Conservation (phyloP, 2,329 filamentous ascomycete genomes). For the Trichophyton schoenleinii region DNA sequence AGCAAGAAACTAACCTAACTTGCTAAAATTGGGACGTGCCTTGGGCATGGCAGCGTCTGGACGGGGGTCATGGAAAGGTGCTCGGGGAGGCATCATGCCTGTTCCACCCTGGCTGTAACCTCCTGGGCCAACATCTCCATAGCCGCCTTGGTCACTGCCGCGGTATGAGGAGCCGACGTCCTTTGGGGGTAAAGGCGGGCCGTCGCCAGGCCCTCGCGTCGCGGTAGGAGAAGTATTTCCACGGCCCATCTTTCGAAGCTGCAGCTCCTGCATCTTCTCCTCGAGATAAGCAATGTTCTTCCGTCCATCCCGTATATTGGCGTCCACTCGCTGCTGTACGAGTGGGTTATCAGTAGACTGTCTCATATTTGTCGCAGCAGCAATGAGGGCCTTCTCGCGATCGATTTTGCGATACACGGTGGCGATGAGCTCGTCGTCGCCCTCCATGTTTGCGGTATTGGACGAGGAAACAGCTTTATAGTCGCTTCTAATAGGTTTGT, state of each 20-base stretch:
- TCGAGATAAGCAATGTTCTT: constrained; percentile 94
- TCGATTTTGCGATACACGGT: constrained; percentile 96
- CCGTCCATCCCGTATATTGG: constrained; percentile 84
- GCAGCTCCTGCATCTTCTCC: constrained; percentile 76
- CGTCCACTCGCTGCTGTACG: constrained; percentile 80
- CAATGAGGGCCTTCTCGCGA: constrained; percentile 89
- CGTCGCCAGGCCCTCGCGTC: constrained; percentile 33
- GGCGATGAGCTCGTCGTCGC: constrained; percentile 52
- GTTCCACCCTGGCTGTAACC: constrained; percentile 49
- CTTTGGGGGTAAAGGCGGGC: constrained; percentile 55
- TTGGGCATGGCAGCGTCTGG: constrained; percentile 58
- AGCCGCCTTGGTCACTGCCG: constrained; percentile 47
- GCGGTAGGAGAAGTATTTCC: constrained; percentile 33
- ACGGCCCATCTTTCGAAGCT: constrained; percentile 62
- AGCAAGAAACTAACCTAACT: constrained; percentile 56
- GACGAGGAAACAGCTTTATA: not conserved
- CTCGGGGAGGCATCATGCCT: constrained; percentile 67
- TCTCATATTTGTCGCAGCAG: constrained; percentile 87
- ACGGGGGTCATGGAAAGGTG: constrained; percentile 63
- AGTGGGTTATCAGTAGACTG: constrained; percentile 88
- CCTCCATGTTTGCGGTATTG: constrained; percentile 36
- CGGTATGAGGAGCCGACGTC: constrained; percentile 45
- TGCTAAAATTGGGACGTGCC: constrained; percentile 79
- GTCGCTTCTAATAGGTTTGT: not conserved
- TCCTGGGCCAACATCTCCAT: constrained; percentile 43